A percentile compares a stretch with the other conserved stretches of the same genome.
These are phyloP conservation scores for Hyphodiscus hymeniophilus DNA, from an alignment of 495 filamentous ascomycete species.

Conservation along the genomic window DNA sequence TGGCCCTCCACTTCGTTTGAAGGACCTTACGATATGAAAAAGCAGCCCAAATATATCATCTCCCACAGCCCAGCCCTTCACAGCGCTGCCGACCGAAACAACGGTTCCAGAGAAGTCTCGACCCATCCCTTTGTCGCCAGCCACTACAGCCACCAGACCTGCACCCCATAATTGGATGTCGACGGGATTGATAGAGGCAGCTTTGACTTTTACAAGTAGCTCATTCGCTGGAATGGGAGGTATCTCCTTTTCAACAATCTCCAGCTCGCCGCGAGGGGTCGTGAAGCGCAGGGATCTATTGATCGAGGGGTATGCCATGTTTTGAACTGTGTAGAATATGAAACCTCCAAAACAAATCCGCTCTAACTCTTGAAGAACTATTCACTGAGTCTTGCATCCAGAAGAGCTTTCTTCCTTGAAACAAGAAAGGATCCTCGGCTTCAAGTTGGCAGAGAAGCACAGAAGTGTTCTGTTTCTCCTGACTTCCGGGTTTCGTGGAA, in stretches of 20 bases:
- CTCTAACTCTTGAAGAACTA: too few species aligned
- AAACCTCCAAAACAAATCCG: neutral
- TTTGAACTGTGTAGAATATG: neutral
- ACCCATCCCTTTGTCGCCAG: constrained; percentile 28
- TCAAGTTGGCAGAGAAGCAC: too few species aligned
- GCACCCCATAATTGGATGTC: constrained; percentile 35
- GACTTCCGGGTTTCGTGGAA: too few species aligned
- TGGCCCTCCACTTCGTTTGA: too few species aligned
- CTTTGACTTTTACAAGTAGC: constrained; percentile 44
- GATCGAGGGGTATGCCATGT: constrained; percentile 12
- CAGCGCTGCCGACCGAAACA: constrained; percentile 32
- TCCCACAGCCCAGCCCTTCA: constrained; percentile 36
- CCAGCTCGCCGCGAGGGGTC: constrained; percentile 1
- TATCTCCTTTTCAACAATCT: constrained; percentile 12
- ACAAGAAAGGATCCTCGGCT: too few species aligned
- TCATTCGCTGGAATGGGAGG: constrained; percentile 25
- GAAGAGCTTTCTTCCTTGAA: too few species aligned
- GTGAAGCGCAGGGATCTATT: constrained; percentile 12
- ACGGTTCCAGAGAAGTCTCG: constrained; percentile 42
- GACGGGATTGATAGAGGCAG: constrained; percentile 39
- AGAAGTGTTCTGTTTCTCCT: too few species aligned
- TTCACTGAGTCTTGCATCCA: too few species aligned
- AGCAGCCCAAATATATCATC: constrained; percentile 42
- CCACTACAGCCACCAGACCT: constrained; percentile 16
- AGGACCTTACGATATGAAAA: constrained; percentile 3